Percentiles rank a stretch among this genome's conserved stretches.
These are phyloP conservation scores for Oryza rufipogon DNA, from an alignment of 176 grass and related monocot genomes.

Conservation along the genomic window DNA sequence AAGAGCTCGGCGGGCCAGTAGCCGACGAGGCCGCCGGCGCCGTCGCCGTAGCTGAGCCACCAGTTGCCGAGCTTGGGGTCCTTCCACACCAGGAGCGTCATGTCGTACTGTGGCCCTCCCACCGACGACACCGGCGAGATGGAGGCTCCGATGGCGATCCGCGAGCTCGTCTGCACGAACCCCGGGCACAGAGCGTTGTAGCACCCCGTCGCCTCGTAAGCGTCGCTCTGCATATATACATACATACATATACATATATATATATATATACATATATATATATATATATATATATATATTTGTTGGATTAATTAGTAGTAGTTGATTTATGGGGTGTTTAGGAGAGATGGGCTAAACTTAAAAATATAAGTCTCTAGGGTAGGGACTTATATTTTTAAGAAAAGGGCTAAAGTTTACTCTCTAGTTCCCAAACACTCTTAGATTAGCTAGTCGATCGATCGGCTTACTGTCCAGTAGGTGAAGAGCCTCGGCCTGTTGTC, in stretches of 20 bases:
- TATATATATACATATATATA: no score
- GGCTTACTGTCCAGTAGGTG: constrained; percentile 90
- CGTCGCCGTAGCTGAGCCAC: constrained; percentile 90
- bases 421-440: no score
- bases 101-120: constrained; percentile 74
- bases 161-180: constrained; percentile 82
- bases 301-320: no score
- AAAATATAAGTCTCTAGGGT: no score
- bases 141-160: constrained; percentile 88
- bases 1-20: constrained; percentile 96
- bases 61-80: constrained; percentile 93
- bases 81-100: constrained; percentile 98
- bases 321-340: no score
- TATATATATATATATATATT: no score
- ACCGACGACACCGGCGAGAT: constrained; percentile 71
- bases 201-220: constrained; percentile 90
- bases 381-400: no score
- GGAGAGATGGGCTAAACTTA: no score
- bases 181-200: constrained; percentile 93
- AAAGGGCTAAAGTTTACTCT: no score
- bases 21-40: constrained; percentile 61
- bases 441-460: no score
- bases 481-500: constrained; percentile 94
- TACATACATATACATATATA: no score
- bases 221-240: constrained; percentile 61